Base-by-base conservation (phyloP, 2,329 filamentous ascomycete genomes). In the Mollisiaceae sp. region DNA sequence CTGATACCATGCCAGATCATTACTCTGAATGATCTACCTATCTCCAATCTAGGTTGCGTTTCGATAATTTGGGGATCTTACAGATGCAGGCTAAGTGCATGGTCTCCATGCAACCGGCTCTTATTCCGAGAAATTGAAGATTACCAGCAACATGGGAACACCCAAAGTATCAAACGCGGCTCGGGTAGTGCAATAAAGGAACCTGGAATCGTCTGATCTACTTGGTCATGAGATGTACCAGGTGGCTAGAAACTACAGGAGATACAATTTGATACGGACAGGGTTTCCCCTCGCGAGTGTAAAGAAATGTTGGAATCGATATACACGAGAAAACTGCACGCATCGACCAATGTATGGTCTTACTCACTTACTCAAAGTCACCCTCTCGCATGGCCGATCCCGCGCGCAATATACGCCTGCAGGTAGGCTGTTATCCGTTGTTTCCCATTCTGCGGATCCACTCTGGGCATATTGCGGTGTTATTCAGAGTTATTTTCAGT, bases 401-500 rank as follows among this genome's bases (percentile, higher is more conserved):
- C 9, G 20, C 24, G 32, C 27, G 24, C 14, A 27, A 54, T 54
- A 54, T 54, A 14, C 24, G 50, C 15, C 24, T 35, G 50, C 24
- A 54, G 50, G 24, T 35, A 54, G 50, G 50, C 50, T 54, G 27
- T 54, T 54, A 27, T 35, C 50, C 6, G 45, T 50, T 32, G 15
- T 32, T 32, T 32, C 8, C 22, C 4, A 54, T 32, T 32, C 24
- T 54, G 24, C 50, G 27, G 24, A 15, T n/a, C 6, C 22, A 54
- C 27, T 54, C 50, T 14, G 50, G 50, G 1, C 50, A 54, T 54
- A 54, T 54, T 24, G 22, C 50, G 50, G 50, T 54, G 50, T 27
- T 54, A 54, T 32, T 54, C 27, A 35, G n/a, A 32, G 18, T 35
- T n/a, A 27, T 32, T 27, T 54, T 35, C 14, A 32, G 14, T 15